Evolutionary conservation across 306 rosid species (phyloP), one percentile per base, ranked within the genome.

Genomic region (Rosa rugosa): DNA sequence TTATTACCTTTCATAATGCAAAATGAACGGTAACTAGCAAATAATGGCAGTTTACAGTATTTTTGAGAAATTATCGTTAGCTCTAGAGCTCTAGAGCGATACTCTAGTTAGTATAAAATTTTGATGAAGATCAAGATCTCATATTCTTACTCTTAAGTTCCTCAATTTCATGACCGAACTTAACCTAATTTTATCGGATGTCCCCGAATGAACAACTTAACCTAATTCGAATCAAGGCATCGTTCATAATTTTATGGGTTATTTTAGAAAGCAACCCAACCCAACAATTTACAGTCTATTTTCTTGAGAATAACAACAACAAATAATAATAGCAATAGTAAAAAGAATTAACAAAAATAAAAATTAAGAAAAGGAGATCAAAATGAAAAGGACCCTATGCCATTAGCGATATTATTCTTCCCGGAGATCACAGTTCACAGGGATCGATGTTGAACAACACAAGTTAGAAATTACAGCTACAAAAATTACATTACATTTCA

Each of bases 401-500:
- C 53, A 78, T 73, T 11, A 27, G 80, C 0, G 16, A 23, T 31
- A 72, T 76, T 72, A 77, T 77, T 82, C 71, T 64, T 42, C 56
- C 78, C 49, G 6, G 50, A 57, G 65, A 63, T 71, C 65, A 63
- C 77, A 72, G 78, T 44, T 16, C 72, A 12, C 62, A 51, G n/a
- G 23, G 60, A 54, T 54, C 25, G 60, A 54, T 54, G 60, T 54
- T 20, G 25, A 54, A 54, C 60, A 54, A 20, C 60, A 54, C 25
- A 12, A 59, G 46, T 46, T 72, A 25, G 63, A 57, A 68, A 76
- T 78, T 51, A 69, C 79, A 69, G 50, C 49, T 51, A 75, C 22
- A 2, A 6, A 36, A 54, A 65, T 11, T 66, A 79, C 17, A 27
- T 77, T 77, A 67, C 50, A 78, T 12, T 12, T 16, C 54, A 68